These are phyloP conservation scores for Termitomyces titanicus DNA, from an alignment of 768 basidiomycete genomes.

Conservation along the genomic window DNA sequence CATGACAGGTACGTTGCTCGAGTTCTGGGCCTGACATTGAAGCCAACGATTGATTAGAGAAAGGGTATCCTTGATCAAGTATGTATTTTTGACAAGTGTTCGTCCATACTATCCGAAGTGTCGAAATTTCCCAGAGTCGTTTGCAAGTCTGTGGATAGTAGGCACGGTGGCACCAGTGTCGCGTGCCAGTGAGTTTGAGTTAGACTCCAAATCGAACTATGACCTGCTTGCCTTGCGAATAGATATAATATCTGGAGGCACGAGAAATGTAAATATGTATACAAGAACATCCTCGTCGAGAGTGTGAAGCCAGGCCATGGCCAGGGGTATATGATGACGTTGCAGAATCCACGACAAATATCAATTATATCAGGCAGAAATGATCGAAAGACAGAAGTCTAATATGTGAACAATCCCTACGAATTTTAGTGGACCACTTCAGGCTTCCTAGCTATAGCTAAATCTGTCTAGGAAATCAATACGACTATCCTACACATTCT, in stretches of 20 bases:
- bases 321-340: no score
- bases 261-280: conserved; percentile 27
- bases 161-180: neutral
- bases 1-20: conserved; percentile 38
- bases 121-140: conserved; percentile 40
- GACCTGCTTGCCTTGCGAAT: conserved; percentile 37
- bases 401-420: neutral
- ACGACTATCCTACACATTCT: neutral
- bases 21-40: conserved; percentile 39
- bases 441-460: no score
- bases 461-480: no score
- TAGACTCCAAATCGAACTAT: neutral
- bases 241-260: conserved; percentile 35
- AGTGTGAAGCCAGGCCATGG: conserved; percentile 1
- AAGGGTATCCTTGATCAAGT: conserved; percentile 45
- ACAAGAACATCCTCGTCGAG: conserved; percentile 29
- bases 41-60: conserved; percentile 34
- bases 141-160: conserved; percentile 41
- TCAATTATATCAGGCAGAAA: neutral
- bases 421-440: neutral
- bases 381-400: neutral
- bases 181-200: neutral
- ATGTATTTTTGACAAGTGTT: conserved; percentile 44
- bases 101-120: conserved; percentile 53
- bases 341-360: no score